A percentile compares a stretch with the other conserved stretches of the same genome.
Evolutionary conservation across 164 flowering plant genomes (phyloP).

Genomic region (Echeveria elegans): DNA sequence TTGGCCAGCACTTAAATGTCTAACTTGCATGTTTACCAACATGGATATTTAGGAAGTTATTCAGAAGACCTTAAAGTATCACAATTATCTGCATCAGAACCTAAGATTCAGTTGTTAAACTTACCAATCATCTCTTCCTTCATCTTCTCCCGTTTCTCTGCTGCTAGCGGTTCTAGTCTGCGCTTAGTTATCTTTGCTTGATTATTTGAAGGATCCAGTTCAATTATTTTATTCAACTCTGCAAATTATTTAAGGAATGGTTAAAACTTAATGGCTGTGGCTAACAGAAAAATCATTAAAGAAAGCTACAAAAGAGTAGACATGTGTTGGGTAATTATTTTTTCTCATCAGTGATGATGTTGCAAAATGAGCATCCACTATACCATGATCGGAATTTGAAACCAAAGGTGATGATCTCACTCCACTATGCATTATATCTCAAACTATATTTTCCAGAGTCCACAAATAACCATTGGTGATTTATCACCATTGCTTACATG

Average conservation of each 20-base stretch:
- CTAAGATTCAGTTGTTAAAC: not conserved
- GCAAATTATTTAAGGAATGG: conserved; percentile 11
- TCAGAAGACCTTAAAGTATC: not conserved
- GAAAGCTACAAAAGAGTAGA: not conserved
- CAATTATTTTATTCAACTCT: conserved; percentile 74
- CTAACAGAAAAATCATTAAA: not conserved
- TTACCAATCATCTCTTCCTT: conserved; percentile 68
- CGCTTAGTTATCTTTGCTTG: conserved; percentile 55
- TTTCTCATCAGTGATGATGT: not conserved
- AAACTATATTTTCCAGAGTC: not conserved
- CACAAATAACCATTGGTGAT: not conserved
- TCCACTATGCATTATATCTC: not conserved
- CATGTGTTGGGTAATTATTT: not conserved
- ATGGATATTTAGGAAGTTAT: not conserved
- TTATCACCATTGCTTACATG: not conserved
- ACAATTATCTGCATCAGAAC: not conserved
- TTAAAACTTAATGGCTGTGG: not conserved
- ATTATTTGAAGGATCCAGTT: conserved; percentile 71
- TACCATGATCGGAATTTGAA: not conserved
- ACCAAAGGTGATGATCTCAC: not conserved
- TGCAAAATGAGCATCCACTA: not conserved
- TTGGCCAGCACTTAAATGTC: not conserved
- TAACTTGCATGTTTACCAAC: not conserved
- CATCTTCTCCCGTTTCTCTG: conserved; percentile 87
- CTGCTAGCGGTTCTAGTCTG: conserved; percentile 76